A percentile compares a stretch with the other conserved stretches of the same genome.
Conservation (phyloP, 805 yeast species). For the Candida fluviatilis region DNA sequence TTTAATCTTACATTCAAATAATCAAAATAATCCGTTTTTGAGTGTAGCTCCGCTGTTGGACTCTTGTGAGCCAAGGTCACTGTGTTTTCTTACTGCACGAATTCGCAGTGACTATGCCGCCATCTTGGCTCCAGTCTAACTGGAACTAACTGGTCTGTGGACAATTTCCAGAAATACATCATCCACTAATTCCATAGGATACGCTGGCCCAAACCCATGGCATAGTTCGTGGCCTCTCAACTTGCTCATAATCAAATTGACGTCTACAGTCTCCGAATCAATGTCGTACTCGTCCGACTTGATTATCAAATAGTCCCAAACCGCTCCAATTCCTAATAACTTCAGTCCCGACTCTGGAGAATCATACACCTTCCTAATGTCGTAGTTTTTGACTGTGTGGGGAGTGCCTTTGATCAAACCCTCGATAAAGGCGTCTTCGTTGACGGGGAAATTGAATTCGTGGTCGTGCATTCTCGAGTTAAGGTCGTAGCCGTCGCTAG, state of each 20-base stretch:
- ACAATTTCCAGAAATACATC: conserved; percentile 21
- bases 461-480: background rate
- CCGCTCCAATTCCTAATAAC: conserved; percentile 68
- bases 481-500: background rate
- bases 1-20: too few relatives aligned
- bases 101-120: too few relatives aligned
- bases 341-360: conserved; percentile 39
- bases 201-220: conserved; percentile 77
- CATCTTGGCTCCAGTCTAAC: too few relatives aligned
- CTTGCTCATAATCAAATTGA: conserved; percentile 51
- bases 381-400: conserved; percentile 19
- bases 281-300: conserved; percentile 42
- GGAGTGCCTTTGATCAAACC: conserved; percentile 20
- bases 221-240: conserved; percentile 70
- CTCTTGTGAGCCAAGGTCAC: too few relatives aligned
- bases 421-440: conserved; percentile 30
- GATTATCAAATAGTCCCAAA: conserved; percentile 71
- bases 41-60: too few relatives aligned
- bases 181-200: conserved; percentile 43
- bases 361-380: conserved; percentile 29
- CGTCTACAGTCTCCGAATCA: conserved; percentile 48
- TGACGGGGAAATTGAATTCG: conserved; percentile 31
- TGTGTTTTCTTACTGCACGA: too few relatives aligned
- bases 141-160: too few relatives aligned
- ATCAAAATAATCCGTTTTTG: too few relatives aligned